Conservation (phyloP, 2,329 filamentous ascomycete genomes). For the Botrytis cinerea region DNA sequence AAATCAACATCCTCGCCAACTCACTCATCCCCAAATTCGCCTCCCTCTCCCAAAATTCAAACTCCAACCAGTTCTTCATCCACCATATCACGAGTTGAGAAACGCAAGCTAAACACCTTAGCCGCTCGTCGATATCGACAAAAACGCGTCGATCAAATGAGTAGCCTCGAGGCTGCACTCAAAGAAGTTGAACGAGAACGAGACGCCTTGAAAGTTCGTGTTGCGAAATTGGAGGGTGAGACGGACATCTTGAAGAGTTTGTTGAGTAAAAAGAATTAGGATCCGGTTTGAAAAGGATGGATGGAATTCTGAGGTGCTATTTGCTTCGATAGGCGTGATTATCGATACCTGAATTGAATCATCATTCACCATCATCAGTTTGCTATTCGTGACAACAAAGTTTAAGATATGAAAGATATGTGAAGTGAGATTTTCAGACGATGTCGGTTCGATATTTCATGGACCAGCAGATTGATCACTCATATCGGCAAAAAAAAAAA, state of each 20-base stretch:
- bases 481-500: conserved; percentile 34
- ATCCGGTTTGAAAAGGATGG: conserved; percentile 9
- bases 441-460: conserved; percentile 28
- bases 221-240: conserved; percentile 67
- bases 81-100: conserved; percentile 41
- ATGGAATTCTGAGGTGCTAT: not conserved
- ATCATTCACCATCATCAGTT: conserved; percentile 8
- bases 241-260: conserved; percentile 59
- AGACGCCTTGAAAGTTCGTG: conserved; percentile 62
- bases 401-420: not conserved
- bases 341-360: conserved; percentile 14
- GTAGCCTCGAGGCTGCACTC: conserved; percentile 60
- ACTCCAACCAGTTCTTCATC: conserved; percentile 22
- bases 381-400: not conserved
- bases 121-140: conserved; percentile 73
- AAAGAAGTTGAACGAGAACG: conserved; percentile 60
- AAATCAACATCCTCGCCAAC: conserved; percentile 8
- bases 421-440: conserved; percentile 24
- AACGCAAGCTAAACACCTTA: conserved; percentile 68
- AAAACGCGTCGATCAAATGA: conserved; percentile 67
- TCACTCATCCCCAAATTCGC: conserved; percentile 17
- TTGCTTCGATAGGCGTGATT: not conserved
- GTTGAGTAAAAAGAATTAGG: conserved; percentile 29
- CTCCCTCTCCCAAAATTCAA: conserved; percentile 4
- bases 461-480: conserved; percentile 19